Percentiles rank a stretch among this genome's conserved stretches.
These are phyloP conservation scores for Baorangia bicolor DNA, from an alignment of 768 basidiomycete species.

Conservation along the genomic window DNA sequence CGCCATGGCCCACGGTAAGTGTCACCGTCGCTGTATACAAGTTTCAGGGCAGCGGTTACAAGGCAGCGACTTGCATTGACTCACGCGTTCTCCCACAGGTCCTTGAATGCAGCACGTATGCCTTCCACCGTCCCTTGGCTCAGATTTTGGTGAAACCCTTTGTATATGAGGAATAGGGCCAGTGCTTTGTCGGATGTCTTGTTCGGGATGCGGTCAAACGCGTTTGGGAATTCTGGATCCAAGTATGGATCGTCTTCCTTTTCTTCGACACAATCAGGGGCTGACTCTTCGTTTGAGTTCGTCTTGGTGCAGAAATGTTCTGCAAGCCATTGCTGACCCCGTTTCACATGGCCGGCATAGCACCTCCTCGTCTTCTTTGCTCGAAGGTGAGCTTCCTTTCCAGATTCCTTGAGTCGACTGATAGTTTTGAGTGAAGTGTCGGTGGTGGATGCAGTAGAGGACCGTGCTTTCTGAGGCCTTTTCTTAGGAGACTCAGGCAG, in stretches of 20 bases:
- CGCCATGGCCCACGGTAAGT: background rate
- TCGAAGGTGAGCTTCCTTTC: background rate
- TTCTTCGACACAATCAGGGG: too few relatives aligned
- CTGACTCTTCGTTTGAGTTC: too few relatives aligned
- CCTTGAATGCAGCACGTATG: constrained; percentile 2
- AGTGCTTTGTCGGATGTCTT: background rate
- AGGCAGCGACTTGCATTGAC: background rate
- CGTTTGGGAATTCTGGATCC: background rate
- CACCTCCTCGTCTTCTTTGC: background rate
- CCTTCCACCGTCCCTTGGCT: background rate
- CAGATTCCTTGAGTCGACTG: background rate
- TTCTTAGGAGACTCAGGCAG: background rate
- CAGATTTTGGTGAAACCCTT: too few relatives aligned
- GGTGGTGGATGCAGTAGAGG: too few relatives aligned
- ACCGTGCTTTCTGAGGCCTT: too few relatives aligned
- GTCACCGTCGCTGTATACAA: background rate
- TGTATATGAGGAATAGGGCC: background rate
- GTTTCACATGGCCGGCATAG: background rate
- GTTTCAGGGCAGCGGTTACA: too few relatives aligned
- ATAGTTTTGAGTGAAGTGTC: too few relatives aligned
- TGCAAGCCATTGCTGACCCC: background rate
- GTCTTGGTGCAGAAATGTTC: too few relatives aligned
- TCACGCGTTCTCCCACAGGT: constrained; percentile 1
- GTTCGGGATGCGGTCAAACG: too few relatives aligned
- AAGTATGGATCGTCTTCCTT: background rate